Conservation (phyloP, 2,329 filamentous ascomycete genomes). For the Teratosphaeria nubilosa region DNA sequence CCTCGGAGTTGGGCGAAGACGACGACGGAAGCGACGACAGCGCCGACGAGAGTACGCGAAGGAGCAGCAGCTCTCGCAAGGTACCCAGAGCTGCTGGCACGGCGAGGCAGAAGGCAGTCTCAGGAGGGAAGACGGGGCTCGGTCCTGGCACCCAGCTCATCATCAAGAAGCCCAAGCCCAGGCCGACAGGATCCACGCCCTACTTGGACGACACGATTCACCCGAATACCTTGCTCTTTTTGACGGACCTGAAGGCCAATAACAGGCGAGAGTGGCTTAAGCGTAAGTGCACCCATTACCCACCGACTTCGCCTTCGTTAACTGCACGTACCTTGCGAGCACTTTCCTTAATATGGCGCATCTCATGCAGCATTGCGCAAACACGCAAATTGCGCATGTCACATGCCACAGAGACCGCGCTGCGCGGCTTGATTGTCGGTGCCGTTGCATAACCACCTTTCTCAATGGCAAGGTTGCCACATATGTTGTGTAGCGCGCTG, state of each 20-base stretch:
- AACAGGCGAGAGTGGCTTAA: slow-evolving; percentile 57
- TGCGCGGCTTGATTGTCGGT: neutral
- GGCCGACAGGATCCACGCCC: slow-evolving; percentile 47
- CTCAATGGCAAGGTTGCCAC: neutral
- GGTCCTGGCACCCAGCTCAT: slow-evolving; percentile 51
- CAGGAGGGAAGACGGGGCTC: slow-evolving; percentile 45
- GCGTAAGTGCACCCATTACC: slow-evolving; percentile 32
- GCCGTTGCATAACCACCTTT: neutral
- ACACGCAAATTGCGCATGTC: neutral
- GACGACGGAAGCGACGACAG: slow-evolving; percentile 23
- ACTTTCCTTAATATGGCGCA: neutral
- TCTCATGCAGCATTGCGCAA: neutral
- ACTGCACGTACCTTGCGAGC: neutral
- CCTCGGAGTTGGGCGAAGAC: slow-evolving; percentile 25
- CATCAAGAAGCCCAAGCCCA: slow-evolving; percentile 54
- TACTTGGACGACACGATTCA: slow-evolving; percentile 51
- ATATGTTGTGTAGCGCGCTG: neutral
- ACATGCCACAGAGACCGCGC: neutral
- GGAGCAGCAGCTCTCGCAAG: slow-evolving; percentile 18
- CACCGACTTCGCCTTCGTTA: neutral
- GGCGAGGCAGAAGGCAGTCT: slow-evolving; percentile 32
- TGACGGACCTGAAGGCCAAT: slow-evolving; percentile 48
- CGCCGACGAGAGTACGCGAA: slow-evolving; percentile 25
- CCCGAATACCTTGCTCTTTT: slow-evolving; percentile 53
- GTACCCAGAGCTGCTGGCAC: slow-evolving; percentile 9